These are phyloP conservation scores for Exophiala aquamarina DNA, from an alignment of 2,329 filamentous ascomycete species.

Conservation along the genomic window DNA sequence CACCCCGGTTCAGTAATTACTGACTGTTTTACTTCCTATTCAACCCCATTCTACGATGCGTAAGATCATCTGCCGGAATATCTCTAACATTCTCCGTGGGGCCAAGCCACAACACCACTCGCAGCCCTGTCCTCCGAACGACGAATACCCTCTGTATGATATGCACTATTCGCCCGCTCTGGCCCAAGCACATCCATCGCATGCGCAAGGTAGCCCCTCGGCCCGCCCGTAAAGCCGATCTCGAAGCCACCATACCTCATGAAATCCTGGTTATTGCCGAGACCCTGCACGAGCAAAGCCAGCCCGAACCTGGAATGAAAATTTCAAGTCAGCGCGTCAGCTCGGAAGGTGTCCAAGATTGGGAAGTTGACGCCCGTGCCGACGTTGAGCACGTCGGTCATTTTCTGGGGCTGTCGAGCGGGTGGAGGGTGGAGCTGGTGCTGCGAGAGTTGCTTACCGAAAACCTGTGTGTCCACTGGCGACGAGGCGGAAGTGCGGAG, in stretches of 20 bases:
- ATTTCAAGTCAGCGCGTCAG: conserved; percentile 16
- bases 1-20: too few relatives aligned
- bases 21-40: neutral
- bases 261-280: conserved; percentile 21
- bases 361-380: conserved; percentile 37
- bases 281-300: conserved; percentile 18
- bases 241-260: neutral
- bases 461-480: conserved; percentile 9
- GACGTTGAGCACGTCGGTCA: conserved; percentile 42
- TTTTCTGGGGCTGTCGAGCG: conserved; percentile 20
- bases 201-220: neutral
- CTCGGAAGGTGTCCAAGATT: conserved; percentile 30
- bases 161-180: neutral
- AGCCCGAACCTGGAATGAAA: conserved; percentile 13
- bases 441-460: conserved; percentile 12
- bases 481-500: conserved; percentile 17
- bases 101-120: neutral
- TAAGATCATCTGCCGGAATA: conserved; percentile 7
- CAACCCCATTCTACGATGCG: conserved; percentile 4
- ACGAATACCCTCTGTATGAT: conserved; percentile 9
- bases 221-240: neutral
- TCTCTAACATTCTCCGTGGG: conserved; percentile 3
- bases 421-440: conserved; percentile 16
- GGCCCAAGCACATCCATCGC: conserved; percentile 1
- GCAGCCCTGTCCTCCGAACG: conserved; percentile 13